Evolutionary conservation across 495 filamentous ascomycete species (phyloP).

Genomic region (Neurospora sublineolata): DNA sequence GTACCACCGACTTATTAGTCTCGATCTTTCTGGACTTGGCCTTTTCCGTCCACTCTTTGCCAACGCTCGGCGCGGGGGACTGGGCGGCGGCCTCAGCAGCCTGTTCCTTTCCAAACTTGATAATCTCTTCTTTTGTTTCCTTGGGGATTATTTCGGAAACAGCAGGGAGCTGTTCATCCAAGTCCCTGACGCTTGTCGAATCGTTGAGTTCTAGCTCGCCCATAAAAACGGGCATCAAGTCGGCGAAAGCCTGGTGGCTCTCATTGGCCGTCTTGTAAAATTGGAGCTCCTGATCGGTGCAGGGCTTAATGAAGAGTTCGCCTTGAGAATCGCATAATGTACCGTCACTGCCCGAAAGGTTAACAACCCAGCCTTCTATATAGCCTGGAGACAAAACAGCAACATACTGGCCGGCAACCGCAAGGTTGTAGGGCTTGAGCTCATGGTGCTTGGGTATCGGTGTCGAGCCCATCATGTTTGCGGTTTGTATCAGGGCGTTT

Average conservation of each 20-base stretch:
- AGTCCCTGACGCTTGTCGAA: conserved; percentile 31
- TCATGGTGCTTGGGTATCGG: conserved; percentile 38
- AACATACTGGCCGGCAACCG: conserved; percentile 90
- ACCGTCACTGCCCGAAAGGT: conserved; percentile 54
- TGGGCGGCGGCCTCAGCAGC: conserved; percentile 17
- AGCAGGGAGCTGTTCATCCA: conserved; percentile 40
- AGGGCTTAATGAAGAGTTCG: conserved; percentile 87
- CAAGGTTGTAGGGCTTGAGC: conserved; percentile 63
- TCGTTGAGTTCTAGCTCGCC: conserved; percentile 56
- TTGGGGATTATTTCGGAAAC: conserved; percentile 31
- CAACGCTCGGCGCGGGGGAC: conserved; percentile 16
- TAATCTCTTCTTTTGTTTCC: conserved; percentile 28
- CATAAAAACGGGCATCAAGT: conserved; percentile 74
- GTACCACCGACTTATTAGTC: conserved; percentile 68
- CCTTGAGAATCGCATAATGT: conserved; percentile 79
- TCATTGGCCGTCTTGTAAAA: conserved; percentile 74
- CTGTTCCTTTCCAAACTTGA: conserved; percentile 17
- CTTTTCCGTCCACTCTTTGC: not conserved
- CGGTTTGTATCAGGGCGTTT: not conserved
- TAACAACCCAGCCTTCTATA: not conserved
- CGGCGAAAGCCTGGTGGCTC: conserved; percentile 57
- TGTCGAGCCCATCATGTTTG: conserved; percentile 20
- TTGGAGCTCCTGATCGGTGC: conserved; percentile 70
- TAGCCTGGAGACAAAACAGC: not conserved
- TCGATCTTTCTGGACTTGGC: conserved; percentile 43